Base-by-base conservation (phyloP, 768 basidiomycete species). In the Pulveroboletus sp. region DNA sequence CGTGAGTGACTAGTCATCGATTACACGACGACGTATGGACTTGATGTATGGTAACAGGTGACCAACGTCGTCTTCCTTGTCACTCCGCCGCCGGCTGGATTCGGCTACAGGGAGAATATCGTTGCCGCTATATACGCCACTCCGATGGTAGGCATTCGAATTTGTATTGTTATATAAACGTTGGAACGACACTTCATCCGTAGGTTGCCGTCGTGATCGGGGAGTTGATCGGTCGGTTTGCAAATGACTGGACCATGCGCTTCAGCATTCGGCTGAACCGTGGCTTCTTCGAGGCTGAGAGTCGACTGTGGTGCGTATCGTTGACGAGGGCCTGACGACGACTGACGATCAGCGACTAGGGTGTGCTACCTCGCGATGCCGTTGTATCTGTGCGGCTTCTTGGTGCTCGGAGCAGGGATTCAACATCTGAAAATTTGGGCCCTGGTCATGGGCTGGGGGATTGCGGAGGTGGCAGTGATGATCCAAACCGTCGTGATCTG, bases 1-100 rank as follows among this genome's bases (percentile, higher is more conserved):
- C 39, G 72, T 74, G 32, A 53, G 71, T 44, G 20, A 12, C 23
- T 0, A 4, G 34, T 6, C 8, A 6, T 6, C 6, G 27, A 2
- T 26, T 5, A 13, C 31, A 30, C 7, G 32, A 5, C 8, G 17
- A 3, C 8, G 6, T 20, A 9, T 22, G 2, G 11, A 43, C 24
- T 27, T 27, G n/a, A n/a, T 43, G 38, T 54, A 22, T 11, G 54
- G 17, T 6, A 13, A 4, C 47, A 80, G 73, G 76, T 78, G 17
- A 82, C 81, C 6, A 78, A 77, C 35, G 78, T 74, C 0, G 77
- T 80, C 6, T 81, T 81, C 62, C 62, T 81, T 5, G 78, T 74
- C 5, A 65, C 68, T 2, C 75, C 76, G 0, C 55, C 66, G 0
- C 78, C 79, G 0, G 52, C 65, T 5, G 80, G 78, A 1, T 81